These are phyloP conservation scores for Fusarium multiceps DNA, from an alignment of 2,329 filamentous ascomycete genomes.

Conservation along the genomic window DNA sequence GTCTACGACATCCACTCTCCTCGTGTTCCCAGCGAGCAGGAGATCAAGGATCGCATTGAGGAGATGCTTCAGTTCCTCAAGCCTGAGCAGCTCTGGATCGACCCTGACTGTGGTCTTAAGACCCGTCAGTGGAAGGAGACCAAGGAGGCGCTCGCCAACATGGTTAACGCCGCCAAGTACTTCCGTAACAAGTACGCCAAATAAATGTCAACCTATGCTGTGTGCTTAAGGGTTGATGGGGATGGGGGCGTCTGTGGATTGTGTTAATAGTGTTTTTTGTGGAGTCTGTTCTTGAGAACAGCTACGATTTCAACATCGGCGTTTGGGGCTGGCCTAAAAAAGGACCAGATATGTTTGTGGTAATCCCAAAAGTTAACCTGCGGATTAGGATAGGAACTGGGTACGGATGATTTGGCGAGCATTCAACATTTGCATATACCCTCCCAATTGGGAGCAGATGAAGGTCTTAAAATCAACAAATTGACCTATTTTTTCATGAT, in stretches of 20 bases:
- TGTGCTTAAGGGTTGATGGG: conserved; percentile 34
- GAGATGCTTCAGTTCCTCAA: conserved; percentile 99
- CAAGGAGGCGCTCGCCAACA: conserved; percentile 93
- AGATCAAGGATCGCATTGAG: conserved; percentile 97
- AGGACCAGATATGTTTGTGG: conserved; percentile 51
- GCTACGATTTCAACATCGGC: conserved; percentile 71
- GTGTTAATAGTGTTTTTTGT: conserved; percentile 49
- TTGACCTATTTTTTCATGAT: conserved; percentile 45
- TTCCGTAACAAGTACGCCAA: conserved; percentile 89
- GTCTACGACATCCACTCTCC: conserved; percentile 99
- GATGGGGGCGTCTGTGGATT: conserved; percentile 41
- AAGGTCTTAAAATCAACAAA: conserved; percentile 48
- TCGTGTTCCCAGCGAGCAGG: conserved; percentile 94
- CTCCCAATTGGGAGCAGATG: conserved; percentile 49
- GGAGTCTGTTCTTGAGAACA: conserved; percentile 53
- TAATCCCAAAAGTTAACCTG: conserved; percentile 53
- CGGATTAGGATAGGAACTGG: conserved; percentile 49
- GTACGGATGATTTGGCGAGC: conserved; percentile 49
- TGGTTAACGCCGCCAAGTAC: conserved; percentile 98
- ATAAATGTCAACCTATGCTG: conserved; percentile 53
- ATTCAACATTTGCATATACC: conserved; percentile 57
- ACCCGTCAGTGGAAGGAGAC: conserved; percentile 99
- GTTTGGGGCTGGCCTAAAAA: conserved; percentile 57
- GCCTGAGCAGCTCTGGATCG: conserved; percentile 99
- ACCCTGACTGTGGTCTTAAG: conserved; percentile 99